Percentiles rank a stretch among this genome's conserved stretches.
These are phyloP conservation scores for Paraglomus brasilianum DNA, from an alignment of 192 early-diverging fungal species.

Conservation along the genomic window DNA sequence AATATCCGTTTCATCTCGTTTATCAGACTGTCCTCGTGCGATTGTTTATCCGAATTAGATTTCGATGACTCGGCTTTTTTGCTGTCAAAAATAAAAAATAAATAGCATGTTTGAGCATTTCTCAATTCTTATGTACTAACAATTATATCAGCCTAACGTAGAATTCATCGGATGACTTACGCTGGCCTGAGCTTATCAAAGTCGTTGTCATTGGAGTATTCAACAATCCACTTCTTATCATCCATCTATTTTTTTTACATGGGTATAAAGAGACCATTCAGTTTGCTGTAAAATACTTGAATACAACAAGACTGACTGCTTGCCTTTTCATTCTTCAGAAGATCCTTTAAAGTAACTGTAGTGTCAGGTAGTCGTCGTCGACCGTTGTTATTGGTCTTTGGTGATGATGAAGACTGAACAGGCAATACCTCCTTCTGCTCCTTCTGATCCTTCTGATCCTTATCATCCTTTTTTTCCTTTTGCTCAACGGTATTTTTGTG, in stretches of 20 bases:
- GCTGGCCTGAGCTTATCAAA: no score
- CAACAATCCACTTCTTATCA: no score
- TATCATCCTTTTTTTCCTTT: background rate
- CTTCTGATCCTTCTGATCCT: background rate
- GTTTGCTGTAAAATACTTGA: background rate
- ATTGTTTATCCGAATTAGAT: constrained; percentile 24
- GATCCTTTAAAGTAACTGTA: constrained; percentile 10
- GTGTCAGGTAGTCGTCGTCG: background rate
- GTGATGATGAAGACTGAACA: background rate
- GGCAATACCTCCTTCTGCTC: background rate
- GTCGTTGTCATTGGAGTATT: no score
- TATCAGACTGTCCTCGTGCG: constrained; percentile 49
- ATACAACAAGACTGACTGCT: background rate
- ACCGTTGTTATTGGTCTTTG: background rate
- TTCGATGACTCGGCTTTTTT: constrained; percentile 16
- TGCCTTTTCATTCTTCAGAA: background rate
- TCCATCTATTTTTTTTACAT: no score
- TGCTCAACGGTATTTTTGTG: no score
- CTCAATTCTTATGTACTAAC: no score
- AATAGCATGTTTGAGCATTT: no score
- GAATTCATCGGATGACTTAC: no score
- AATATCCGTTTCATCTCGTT: constrained; percentile 58
- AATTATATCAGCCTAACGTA: no score
- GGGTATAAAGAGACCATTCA: no score
- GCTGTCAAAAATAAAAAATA: constrained; percentile 23